Evolutionary conservation across 495 filamentous ascomycete species (phyloP), one percentile per base, ranked within the genome.

Genomic region (Terfezia boudieri): DNA sequence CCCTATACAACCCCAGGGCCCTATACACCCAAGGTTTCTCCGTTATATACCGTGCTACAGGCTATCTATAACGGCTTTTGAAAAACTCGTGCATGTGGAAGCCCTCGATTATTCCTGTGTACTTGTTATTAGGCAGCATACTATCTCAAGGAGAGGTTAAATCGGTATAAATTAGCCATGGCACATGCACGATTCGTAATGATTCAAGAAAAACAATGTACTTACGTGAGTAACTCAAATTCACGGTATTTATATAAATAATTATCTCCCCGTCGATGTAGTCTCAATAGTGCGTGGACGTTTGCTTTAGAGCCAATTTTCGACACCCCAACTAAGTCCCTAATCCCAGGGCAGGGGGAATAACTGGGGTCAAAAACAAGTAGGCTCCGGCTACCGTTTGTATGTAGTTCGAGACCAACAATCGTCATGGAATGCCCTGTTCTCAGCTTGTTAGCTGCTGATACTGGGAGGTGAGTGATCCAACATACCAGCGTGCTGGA

Each of bases 351-450:
- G 1, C 82, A 75, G 37, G 86, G 82, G 51, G 78, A 76, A 64
- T 84, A 89, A 70, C 82, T 82, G 1, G 90, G 86, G 66, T 96
- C 90, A 60, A 94, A 94, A 17, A 94, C 82, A 4, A 98, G 68
- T 9, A 98, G 67, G 58, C 84, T 82, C 51, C 74, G 73, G 36
- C 68, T 67, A 36, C 86, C 86, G 56, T 81, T 74, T 36, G 65
- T 70, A 9, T 73, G 74, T 26, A 73, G 72, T 62, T 95, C 88
- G 38, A 94, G 73, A 0, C 90, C 90, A 53, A 98, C 72, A 46
- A 96, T 87, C 1, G 88, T 95, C 69, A 94, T 73, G 5, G 87
- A 94, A 62, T 98, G 90, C 7, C 88, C 88, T 78, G 56, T 55
- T 38, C 14, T 14, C 17, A 46, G 12, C 17, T 14, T 4, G 14